Evolutionary conservation across 2,329 filamentous ascomycete species (phyloP).

Genomic region (Pestalotiopsis sp.): DNA sequence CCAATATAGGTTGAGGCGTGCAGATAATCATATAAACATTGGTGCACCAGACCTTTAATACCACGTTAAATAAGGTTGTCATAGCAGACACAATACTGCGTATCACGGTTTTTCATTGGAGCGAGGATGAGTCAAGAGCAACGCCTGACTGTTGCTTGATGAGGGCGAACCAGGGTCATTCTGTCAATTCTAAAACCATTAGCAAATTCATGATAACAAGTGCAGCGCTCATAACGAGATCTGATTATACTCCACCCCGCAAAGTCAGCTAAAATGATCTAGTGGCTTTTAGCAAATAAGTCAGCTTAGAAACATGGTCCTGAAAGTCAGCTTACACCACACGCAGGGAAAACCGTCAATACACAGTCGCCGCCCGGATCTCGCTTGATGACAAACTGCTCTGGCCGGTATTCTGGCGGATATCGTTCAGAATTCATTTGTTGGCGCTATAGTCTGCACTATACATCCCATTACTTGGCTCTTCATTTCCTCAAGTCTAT

Average conservation of each 20-base stretch:
- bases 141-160: slow-evolving; percentile 2
- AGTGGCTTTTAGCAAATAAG: neutral
- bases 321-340: slow-evolving; percentile 7
- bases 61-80: neutral
- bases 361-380: neutral
- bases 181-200: neutral
- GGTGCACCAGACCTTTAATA: neutral
- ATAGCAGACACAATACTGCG: neutral
- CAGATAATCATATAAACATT: neutral
- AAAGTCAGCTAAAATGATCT: neutral
- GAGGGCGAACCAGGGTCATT: neutral
- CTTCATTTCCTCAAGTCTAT: neutral
- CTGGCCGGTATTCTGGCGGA: neutral
- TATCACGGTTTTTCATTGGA: neutral
- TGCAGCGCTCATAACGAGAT: neutral
- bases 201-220: neutral
- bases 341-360: neutral
- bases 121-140: neutral
- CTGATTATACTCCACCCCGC: neutral
- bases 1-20: neutral
- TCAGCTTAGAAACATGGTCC: neutral
- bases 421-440: neutral
- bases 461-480: neutral
- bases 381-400: neutral
- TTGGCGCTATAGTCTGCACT: neutral